These are phyloP conservation scores for Penicillium steckii DNA, from an alignment of 495 filamentous ascomycete species.

Conservation along the genomic window DNA sequence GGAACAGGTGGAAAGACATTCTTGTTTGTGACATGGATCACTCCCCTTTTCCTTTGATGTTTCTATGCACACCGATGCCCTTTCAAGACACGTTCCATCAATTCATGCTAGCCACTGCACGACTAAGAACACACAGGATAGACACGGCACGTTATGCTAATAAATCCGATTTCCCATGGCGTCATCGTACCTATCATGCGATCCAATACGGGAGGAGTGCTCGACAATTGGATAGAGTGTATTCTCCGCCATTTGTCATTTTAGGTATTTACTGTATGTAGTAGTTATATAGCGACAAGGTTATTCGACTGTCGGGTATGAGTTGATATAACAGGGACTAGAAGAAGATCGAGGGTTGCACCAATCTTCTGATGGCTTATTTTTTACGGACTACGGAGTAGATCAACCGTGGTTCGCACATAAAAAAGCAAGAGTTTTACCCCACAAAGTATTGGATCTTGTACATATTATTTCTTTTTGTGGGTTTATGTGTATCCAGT, in stretches of 20 bases:
- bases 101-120: neutral
- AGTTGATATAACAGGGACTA: conserved; percentile 1
- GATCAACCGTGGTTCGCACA: neutral
- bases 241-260: neutral
- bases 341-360: neutral
- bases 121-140: neutral
- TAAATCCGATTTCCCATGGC: neutral
- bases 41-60: neutral
- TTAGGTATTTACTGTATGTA: neutral
- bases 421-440: neutral
- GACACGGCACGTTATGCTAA: neutral
- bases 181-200: conserved; percentile 1
- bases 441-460: neutral
- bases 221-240: neutral
- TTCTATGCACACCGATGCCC: neutral
- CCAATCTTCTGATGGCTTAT: neutral
- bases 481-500: neutral
- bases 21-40: neutral
- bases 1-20: neutral
- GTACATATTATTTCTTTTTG: neutral
- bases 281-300: conserved; percentile 3
- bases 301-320: conserved; percentile 4
- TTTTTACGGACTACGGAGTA: too few species aligned
- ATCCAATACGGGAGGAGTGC: neutral
- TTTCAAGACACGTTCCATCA: neutral